Evolutionary conservation across 2,329 filamentous ascomycete species (phyloP), one percentile per base, ranked within the genome.

Genomic region (Monilinia fructicola): DNA sequence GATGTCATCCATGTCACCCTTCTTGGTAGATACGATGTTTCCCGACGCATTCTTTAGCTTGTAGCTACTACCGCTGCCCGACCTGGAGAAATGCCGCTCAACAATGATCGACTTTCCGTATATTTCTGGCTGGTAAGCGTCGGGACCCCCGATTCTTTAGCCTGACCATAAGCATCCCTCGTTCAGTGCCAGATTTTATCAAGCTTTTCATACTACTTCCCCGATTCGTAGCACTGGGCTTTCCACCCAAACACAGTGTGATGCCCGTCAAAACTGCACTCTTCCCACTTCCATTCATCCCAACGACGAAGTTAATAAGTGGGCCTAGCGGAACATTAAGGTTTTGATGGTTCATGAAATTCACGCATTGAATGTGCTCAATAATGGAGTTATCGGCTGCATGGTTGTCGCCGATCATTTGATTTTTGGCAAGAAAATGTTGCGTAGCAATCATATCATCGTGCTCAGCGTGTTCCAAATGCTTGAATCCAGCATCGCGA

Each of bases 241-340:
- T 98, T 26, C 91, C 94, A 68, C 95, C 95, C n/a, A 99, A 83
- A 74, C 95, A 98, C 44, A 99, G 83, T 0, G 93, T 97, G 70
- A 99, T 86, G 5, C 93, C 95, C 0, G 95, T 98, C 38, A 99
- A 81, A 18, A 98, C 90, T 3, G 95, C 95, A 77, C 95, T 99
- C 81, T 99, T 99, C 46, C 95, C 95, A 76, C 94, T 98, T 42
- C 95, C 95, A 76, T 99, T 99, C 77, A 97, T 93, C 21, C 95
- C 95, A 65, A 97, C 93, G 69, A 99, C 93, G 78, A 99, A 99
- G 78, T 99, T 99, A 78, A 99, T 96, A 48, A 97, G 81, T 0
- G 95, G 95, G 0, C 95, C 95, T n/a, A 99, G 83, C 66, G 90
- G 85, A 68, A 96, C 90, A 54, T 90, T 87, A 23, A 98, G 84